Evolutionary conservation across 1,284 basidiomycete species (phyloP), one percentile per base, ranked within the genome.

Genomic region (Pyrrhoderma noxium): DNA sequence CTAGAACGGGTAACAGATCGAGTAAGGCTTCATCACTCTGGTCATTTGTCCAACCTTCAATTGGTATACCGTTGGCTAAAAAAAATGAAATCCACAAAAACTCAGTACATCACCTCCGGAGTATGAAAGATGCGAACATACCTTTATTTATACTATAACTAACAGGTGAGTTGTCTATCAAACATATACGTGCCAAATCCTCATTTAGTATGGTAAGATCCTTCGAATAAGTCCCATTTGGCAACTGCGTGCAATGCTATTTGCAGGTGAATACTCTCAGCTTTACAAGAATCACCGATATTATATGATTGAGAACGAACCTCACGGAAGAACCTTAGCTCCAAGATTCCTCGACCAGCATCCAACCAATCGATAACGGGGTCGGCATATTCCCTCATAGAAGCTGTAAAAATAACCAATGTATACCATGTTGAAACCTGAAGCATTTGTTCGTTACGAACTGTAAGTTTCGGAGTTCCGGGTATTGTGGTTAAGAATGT

Each of bases 351-450:
- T 44, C 92, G 77, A 2, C 95, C 95, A 54, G 89, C 92, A 65
- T 99, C 95, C 53, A 99, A 72, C 95, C 96, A 99, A 70, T 99
- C 96, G 60, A 99, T 99, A 23, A 99, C 95, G 0, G 96, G 95
- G 71, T 99, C 95, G 53, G 95, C 95, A 66, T 99, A 99, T 68
- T 99, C 95, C 63, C 93, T 89, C 85, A 99, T 93, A 4, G 93
- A 97, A 1, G 95, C 96, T 16, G 95, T 99, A 68, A 95, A 99
- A 58, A 99, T 91, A 51, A 99, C 94, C 50, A 99, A 82, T 1
- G 94, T 97, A 70, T 99, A 99, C 95, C 95, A 99, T 38, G 85
- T 77, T 21, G 95, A 94, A 41, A 98, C 96, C 93, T 96, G 63
- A 14, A 44, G 43, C 13, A 34, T 4, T 19, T 27, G 35, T 38